Evolutionary conservation across 2,329 filamentous ascomycete genomes (phyloP), one percentile per base, ranked within the genome.

Genomic region (Phaeosphaeriaceae sp.): DNA sequence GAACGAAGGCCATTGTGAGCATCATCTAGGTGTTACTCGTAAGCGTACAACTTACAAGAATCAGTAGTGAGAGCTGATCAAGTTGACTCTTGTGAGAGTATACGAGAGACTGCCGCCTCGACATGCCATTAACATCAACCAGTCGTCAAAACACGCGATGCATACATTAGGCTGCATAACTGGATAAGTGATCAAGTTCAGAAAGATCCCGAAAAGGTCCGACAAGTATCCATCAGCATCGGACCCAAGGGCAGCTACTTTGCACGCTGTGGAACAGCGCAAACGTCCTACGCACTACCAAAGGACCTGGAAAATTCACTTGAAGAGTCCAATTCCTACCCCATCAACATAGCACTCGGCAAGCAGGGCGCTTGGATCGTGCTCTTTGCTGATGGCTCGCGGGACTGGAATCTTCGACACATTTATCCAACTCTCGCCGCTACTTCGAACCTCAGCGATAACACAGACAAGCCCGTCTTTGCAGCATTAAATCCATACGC

Each of bases 211-310:
- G 25, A 27, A 27, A 27, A 48, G 15, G 46, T 48, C 11, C 46
- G 47, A n/a, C 46, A 56, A 17, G 48, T 48, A 5, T 61, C 49
- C 9, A 21, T 61, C 15, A 61, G 48, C 21, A 58, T 61, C 15
- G 59, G 59, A 2, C 55, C 59, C n/a, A 58, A 56, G 22, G 59
- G 55, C 40, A 61, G 53, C 33, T 61, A 61, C 49, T 58, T 61
- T 24, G 59, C 59, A 27, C 55, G 55, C 3, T 53, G 48, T 20
- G 59, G 55, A 19, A 22, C 19, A 17, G 44, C 36, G 4, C 53
- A 44, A 40, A 60, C 56, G 15, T 36, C 55, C 0, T 45, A 61
- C 19, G 49, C 51, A 7, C 46, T 61, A 9, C 59, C 55, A 22
- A 50, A 48, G 24, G 56, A 61, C 24, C 42, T 61, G 11, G 15